Evolutionary conservation across 352 stramenopile species (phyloP), one percentile per base, ranked within the genome.

Genomic region (Phytophthora brassicae): DNA sequence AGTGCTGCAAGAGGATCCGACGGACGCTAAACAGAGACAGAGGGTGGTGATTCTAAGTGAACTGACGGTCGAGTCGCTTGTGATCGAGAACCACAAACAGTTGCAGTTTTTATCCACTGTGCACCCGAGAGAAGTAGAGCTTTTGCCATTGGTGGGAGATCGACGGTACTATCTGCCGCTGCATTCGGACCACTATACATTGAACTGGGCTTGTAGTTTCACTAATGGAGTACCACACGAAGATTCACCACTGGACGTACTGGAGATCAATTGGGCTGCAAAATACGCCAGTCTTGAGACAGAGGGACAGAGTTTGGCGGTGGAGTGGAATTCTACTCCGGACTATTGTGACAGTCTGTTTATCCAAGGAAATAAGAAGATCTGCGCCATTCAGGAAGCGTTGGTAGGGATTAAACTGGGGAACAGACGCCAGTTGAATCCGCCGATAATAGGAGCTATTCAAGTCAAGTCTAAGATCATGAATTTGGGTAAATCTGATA

Each of bases 131-230:
- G 77, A 88, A 47, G 71, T 79, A 26, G 65, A 57, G 7, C 51
- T 84, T 20, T 42, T 89, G 1, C 82, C 83, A 4, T 36, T 89
- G 14, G 50, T 60, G 1, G 80, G 82, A 16, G 62, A 70, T 9
- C 73, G 82, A 2, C 28, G 60, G 12, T 90, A 89, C 56, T 92
- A 92, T 36, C 42, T 89, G 14, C 72, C 80, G 11, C 54, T 88
- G 4, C 26, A 55, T 7, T 85, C 78, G 0, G 78, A 92, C 23
- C 61, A 84, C 57, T 89, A 77, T 38, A 72, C 66, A 0, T 54
- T 83, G 2, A 71, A 86, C 20, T 88, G 69, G 75, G 43, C 31
- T 2, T 73, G 59, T 29, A 76, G 68, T 35, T 81, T 77, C 41
- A 68, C 54, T 4, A 52, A 31, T 22, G 72, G 66, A 1, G n/a